These are phyloP conservation scores for Hexamita inflata DNA, from an alignment of 208 protist species.

Conservation along the genomic window DNA sequence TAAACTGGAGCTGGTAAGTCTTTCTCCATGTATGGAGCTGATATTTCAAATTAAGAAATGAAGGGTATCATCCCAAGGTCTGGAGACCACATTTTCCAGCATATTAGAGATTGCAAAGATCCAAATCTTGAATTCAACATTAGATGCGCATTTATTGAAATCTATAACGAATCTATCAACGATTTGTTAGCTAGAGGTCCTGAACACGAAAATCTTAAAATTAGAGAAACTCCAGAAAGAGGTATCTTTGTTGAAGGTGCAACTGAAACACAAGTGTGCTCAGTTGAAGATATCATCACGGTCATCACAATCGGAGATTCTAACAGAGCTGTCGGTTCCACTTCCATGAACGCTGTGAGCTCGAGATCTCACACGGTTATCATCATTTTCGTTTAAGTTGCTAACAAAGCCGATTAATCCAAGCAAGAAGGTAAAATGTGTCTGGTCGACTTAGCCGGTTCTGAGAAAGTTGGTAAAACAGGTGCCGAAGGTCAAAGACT, in stretches of 20 bases:
- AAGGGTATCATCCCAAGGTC: conserved; percentile 23
- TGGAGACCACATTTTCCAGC: conserved; percentile 22
- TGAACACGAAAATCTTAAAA: not conserved
- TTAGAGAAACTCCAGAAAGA: not conserved
- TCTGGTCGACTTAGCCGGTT: conserved; percentile 39
- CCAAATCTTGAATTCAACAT: not conserved
- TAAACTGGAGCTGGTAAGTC: conserved; percentile 34
- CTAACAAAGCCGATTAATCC: not conserved
- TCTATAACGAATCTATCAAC: conserved; percentile 30
- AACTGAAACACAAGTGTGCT: not conserved
- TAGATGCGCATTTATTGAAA: conserved; percentile 30
- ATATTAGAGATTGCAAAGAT: not conserved
- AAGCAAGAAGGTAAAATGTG: conserved; percentile 19
- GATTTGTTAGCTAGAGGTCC: conserved; percentile 27
- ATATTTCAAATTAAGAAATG: not conserved
- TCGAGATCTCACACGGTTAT: conserved; percentile 27
- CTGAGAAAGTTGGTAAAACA: conserved; percentile 33
- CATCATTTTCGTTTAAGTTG: not conserved
- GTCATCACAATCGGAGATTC: not conserved
- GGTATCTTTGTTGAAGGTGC: conserved; percentile 28
- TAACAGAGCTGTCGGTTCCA: not conserved
- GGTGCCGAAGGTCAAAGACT: conserved; percentile 22
- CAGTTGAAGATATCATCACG: conserved; percentile 1
- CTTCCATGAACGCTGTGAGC: conserved; percentile 26
- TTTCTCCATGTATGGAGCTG: conserved; percentile 30